These are phyloP conservation scores for Martiniozyma asiatica DNA, from an alignment of 1,139 yeast genomes.

Conservation along the genomic window DNA sequence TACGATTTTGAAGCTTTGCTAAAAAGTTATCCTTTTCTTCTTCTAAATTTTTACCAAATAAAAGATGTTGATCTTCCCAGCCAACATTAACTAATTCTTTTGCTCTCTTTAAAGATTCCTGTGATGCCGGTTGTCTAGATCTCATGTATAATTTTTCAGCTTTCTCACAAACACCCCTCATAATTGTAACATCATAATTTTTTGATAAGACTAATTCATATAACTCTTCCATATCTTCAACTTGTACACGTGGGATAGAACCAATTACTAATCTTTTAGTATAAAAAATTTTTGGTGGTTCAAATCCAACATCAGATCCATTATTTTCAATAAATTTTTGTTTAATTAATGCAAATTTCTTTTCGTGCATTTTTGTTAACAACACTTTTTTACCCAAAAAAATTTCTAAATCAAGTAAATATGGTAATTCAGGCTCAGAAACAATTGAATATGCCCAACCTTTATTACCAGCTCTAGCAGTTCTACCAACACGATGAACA, in stretches of 20 bases:
- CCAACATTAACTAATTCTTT: conserved; percentile 69
- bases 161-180: conserved; percentile 63
- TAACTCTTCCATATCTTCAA: conserved; percentile 67
- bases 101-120: conserved; percentile 72
- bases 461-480: conserved; percentile 96
- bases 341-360: conserved; percentile 40
- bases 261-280: conserved; percentile 77
- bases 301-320: conserved; percentile 23
- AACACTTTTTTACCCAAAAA: conserved; percentile 78
- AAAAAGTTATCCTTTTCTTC: conserved; percentile 64
- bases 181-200: conserved; percentile 56
- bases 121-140: conserved; percentile 79
- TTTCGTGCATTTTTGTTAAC: conserved; percentile 57
- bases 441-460: conserved; percentile 97
- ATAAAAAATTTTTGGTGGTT: conserved; percentile 51
- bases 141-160: conserved; percentile 83
- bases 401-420: conserved; percentile 77
- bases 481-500: conserved; percentile 96
- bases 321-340: conserved; percentile 29
- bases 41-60: conserved; percentile 66
- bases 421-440: conserved; percentile 78
- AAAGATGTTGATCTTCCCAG: conserved; percentile 82
- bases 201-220: conserved; percentile 48
- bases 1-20: conserved; percentile 55
- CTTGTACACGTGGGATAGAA: conserved; percentile 55